Evolutionary conservation across 2,329 filamentous ascomycete species (phyloP).

Genomic region (Botryotinia calthae): DNA sequence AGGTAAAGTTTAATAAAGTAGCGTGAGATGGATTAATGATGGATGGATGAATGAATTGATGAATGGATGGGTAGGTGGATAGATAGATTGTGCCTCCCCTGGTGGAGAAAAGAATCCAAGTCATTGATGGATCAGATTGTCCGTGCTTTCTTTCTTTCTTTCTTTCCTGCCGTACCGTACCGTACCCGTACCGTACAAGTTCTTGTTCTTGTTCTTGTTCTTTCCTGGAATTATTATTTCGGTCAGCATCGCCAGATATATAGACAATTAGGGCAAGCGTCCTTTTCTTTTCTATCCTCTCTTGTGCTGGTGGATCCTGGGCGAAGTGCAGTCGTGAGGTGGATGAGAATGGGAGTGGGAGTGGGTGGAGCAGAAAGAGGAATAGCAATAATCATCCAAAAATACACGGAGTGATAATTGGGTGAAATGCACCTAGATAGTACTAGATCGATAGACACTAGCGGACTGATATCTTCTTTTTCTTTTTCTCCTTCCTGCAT

Average conservation of each 20-base stretch:
- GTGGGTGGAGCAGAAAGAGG: too few species aligned
- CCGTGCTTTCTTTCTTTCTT: not conserved
- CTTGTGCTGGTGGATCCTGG: not conserved
- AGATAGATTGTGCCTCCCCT: not conserved
- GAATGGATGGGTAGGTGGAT: not conserved
- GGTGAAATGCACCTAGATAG: not conserved
- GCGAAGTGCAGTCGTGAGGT: not conserved
- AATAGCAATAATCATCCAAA: not conserved
- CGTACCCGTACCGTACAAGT: not conserved
- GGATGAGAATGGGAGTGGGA: not conserved
- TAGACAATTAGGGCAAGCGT: not conserved
- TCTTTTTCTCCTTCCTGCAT: not conserved
- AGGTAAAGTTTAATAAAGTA: conserved; percentile 1
- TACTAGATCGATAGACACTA: not conserved
- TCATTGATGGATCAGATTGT: not conserved
- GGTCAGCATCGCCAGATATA: not conserved
- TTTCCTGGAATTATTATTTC: not conserved
- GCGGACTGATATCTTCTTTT: not conserved
- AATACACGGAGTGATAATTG: not conserved
- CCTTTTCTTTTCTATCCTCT: not conserved
- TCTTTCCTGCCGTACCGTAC: not conserved
- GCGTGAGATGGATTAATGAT: not conserved
- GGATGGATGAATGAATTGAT: not conserved
- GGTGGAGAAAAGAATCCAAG: conserved; percentile 7
- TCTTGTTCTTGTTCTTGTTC: too few species aligned